A percentile compares a stretch with the other conserved stretches of the same genome.
Evolutionary conservation across 805 yeast species (phyloP).

Genomic region (Kregervanrija pseudodelftensis): DNA sequence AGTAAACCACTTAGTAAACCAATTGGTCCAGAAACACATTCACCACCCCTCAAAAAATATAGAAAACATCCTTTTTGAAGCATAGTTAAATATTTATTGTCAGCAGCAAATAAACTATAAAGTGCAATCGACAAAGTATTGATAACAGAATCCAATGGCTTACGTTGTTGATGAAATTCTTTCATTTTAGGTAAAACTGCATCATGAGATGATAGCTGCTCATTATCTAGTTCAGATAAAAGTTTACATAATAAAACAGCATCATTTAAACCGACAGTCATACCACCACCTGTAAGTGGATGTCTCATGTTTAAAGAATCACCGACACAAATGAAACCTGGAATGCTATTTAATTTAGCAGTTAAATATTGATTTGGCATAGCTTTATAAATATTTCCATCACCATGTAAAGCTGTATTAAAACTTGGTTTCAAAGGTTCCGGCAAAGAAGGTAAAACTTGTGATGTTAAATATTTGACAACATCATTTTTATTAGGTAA

Average conservation of each 20-base stretch:
- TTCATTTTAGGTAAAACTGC: constrained; percentile 48
- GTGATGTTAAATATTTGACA: constrained; percentile 47
- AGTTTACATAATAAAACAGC: constrained; percentile 61
- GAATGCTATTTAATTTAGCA: constrained; percentile 61
- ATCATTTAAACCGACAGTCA: constrained; percentile 95
- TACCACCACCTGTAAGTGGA: constrained; percentile 98
- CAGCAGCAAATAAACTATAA: constrained; percentile 86
- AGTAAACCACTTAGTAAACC: constrained; percentile 75
- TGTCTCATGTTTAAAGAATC: constrained; percentile 97
- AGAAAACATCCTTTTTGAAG: constrained; percentile 85
- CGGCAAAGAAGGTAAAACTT: constrained; percentile 69
- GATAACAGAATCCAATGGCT: constrained; percentile 71
- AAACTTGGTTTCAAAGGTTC: constrained; percentile 58
- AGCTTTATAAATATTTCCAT: constrained; percentile 53
- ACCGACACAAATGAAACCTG: constrained; percentile 79
- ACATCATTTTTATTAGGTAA: constrained; percentile 60
- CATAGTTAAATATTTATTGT: constrained; percentile 51
- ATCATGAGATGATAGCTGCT: constrained; percentile 51
- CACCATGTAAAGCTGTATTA: constrained; percentile 43
- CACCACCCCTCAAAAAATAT: constrained; percentile 82
- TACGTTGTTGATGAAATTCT: constrained; percentile 72
- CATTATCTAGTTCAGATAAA: constrained; percentile 46
- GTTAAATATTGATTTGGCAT: constrained; percentile 94
- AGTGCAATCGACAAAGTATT: constrained; percentile 88
- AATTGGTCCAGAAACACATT: constrained; percentile 69